Evolutionary conservation across 257 asterid species (phyloP).

Genomic region (Capsicum rhomboideum): DNA sequence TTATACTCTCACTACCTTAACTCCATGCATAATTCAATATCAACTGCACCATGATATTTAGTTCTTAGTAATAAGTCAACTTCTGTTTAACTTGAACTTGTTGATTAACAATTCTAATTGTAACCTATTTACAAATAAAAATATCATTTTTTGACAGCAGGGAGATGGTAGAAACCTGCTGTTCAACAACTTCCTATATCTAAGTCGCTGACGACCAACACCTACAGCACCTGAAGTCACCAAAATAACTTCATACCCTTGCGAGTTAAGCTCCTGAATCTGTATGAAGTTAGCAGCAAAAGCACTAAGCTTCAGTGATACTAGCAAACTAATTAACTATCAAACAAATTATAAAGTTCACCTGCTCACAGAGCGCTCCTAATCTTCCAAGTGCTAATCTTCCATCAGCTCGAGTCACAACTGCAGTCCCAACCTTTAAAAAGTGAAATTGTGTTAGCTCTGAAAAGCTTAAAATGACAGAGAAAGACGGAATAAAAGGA

Average conservation of each 20-base stretch:
- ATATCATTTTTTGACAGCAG: not conserved
- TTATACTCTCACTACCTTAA: not conserved
- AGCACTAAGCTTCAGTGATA: constrained; percentile 3
- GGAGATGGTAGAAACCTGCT: constrained; percentile 59
- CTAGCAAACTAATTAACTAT: not conserved
- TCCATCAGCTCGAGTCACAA: constrained; percentile 66
- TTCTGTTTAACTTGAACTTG: not conserved
- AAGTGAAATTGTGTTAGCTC: not conserved
- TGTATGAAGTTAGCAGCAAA: constrained; percentile 28
- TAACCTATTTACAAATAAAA: not conserved
- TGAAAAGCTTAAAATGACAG: not conserved
- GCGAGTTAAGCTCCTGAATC: constrained; percentile 75
- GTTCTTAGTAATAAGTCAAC: not conserved
- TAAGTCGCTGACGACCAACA: constrained; percentile 89
- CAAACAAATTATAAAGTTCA: not conserved
- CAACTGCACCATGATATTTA: not conserved
- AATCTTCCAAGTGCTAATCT: constrained; percentile 93
- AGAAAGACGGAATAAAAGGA: not conserved
- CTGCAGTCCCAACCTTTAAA: constrained; percentile 81
- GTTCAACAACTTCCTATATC: constrained; percentile 64
- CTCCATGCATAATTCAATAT: not conserved
- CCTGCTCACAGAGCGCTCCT: constrained; percentile 99
- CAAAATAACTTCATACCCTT: constrained; percentile 87
- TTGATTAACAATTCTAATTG: not conserved
- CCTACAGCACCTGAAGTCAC: constrained; percentile 99